Base-by-base conservation (phyloP, 148 eudicot genomes). In the Talinum fruticosum region DNA sequence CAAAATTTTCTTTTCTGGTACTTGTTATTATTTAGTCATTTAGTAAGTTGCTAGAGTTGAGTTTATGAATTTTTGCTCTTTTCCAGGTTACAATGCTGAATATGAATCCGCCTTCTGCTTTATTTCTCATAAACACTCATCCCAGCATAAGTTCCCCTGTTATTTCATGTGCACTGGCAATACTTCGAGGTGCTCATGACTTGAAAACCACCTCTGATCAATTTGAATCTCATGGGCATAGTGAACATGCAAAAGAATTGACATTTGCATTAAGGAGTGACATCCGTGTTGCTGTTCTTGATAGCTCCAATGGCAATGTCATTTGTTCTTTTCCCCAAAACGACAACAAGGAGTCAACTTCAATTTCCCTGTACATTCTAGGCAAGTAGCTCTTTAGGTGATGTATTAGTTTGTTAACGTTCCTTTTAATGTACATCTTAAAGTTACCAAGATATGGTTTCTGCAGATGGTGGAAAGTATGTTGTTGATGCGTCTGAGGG, bases 41-140 rank as follows among this genome's bases (percentile, higher is more conserved):
- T 24, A 18, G 18, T 33, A 37, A 10, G 10, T 29, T 49, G 72
- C 8, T 13, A 62, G 23, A 57, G 33, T 51, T 28, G 37, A 30
- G 68, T 77, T 76, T 62, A 32, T 38, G 44, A 62, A 62, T 45
- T 28, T 62, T 77, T 74, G 32, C 71, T 75, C 35, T 66, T 72
- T 88, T 82, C 82, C 97, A 96, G 99, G 90, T 90, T 33, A 90
- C 88, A 15, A 79, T 96, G 89, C 82, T 96, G 79, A 90, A 92
- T 76, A 75, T 87, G 75, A 82, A 80, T 73, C 84, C 90, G 24
- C 78, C 74, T 66, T 85, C 93, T 33, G 92, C 91, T 82, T 75
- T 91, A 76, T 93, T 87, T 84, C 80, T 90, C 75, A 85, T 87
- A 47, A 91, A 91, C 78, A 69, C 83, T 81, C 73, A 74, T 70